phyloP scores from a whole-genome alignment of 306 rosid species.

The Quercus gilva region DNA sequence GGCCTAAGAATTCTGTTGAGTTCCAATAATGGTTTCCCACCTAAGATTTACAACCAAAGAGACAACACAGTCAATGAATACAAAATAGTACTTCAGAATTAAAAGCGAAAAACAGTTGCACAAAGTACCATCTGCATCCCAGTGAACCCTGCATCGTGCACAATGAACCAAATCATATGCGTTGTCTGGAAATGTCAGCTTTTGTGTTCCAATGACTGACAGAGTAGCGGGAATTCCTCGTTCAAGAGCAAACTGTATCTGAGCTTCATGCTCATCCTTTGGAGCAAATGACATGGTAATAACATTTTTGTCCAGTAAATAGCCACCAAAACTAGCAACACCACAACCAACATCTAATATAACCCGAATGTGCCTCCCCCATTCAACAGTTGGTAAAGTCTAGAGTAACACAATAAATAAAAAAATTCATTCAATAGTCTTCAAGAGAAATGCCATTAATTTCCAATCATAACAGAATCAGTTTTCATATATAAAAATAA shows the following conservation, averaged over 20 bases:
- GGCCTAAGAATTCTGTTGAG: constrained; percentile 96
- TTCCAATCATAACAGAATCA: constrained; percentile 2
- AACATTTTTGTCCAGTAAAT: constrained; percentile 72
- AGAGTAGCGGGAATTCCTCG: constrained; percentile 97
- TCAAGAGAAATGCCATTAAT: constrained; percentile 5
- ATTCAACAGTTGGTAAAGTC: constrained; percentile 55
- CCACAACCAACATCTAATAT: constrained; percentile 96
- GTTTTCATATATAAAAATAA: neutral
- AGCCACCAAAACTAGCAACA: constrained; percentile 97
- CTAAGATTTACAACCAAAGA: constrained; percentile 35
- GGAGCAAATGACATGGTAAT: constrained; percentile 97
- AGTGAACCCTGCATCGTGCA: constrained; percentile 96
- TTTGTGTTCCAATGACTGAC: constrained; percentile 91
- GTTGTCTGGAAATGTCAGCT: constrained; percentile 66
- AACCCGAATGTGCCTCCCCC: constrained; percentile 82
- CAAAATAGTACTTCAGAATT: neutral
- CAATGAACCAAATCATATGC: constrained; percentile 91
- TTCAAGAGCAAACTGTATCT: constrained; percentile 97
- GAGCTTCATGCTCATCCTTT: constrained; percentile 98
- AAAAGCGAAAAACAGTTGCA: constrained; percentile 5
- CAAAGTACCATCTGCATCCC: constrained; percentile 90
- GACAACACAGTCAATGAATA: neutral
- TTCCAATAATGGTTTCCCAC: constrained; percentile 92
- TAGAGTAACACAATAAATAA: constrained; percentile 23
- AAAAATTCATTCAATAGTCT: neutral